Conservation (phyloP, 306 rosid species). For the Rosa rugosa region DNA sequence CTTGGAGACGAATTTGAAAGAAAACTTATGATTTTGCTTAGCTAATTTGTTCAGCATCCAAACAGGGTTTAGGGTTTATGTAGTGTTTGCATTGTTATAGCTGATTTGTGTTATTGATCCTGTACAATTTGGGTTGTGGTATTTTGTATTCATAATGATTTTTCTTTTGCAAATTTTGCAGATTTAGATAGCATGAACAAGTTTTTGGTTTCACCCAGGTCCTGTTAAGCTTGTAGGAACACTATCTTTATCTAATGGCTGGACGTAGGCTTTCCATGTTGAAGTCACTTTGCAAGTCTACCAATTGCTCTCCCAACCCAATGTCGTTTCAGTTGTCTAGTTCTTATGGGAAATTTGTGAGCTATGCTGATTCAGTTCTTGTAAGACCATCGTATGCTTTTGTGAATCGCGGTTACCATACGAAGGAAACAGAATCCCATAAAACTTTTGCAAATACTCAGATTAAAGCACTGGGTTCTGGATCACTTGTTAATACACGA, state of each 20-base stretch:
- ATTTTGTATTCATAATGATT: slow-evolving; percentile 9
- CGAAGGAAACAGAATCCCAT: slow-evolving; percentile 25
- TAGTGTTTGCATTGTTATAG: slow-evolving; percentile 1
- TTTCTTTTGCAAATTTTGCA: slow-evolving; percentile 28
- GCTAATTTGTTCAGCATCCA: neutral
- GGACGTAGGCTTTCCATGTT: slow-evolving; percentile 37
- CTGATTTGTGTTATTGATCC: neutral
- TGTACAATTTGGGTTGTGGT: neutral
- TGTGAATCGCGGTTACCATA: slow-evolving; percentile 17
- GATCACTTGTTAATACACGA: slow-evolving; percentile 21
- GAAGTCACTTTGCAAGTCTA: slow-evolving; percentile 38
- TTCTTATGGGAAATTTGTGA: slow-evolving; percentile 24
- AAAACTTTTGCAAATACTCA: slow-evolving; percentile 11
- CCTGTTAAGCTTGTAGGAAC: neutral
- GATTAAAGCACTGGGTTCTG: slow-evolving; percentile 22
- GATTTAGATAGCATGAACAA: slow-evolving; percentile 26
- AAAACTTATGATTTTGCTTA: neutral
- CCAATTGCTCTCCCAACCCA: slow-evolving; percentile 24
- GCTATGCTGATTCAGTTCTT: slow-evolving; percentile 17
- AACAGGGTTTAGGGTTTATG: slow-evolving; percentile 21
- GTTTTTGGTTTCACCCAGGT: slow-evolving; percentile 2
- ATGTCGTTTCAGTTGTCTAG: slow-evolving; percentile 28
- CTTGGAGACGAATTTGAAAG: neutral
- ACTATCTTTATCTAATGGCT: slow-evolving; percentile 41
- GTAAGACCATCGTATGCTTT: slow-evolving; percentile 35